Evolutionary conservation across 768 basidiomycete genomes (phyloP).

Genomic region (Suillus tomentosus): DNA sequence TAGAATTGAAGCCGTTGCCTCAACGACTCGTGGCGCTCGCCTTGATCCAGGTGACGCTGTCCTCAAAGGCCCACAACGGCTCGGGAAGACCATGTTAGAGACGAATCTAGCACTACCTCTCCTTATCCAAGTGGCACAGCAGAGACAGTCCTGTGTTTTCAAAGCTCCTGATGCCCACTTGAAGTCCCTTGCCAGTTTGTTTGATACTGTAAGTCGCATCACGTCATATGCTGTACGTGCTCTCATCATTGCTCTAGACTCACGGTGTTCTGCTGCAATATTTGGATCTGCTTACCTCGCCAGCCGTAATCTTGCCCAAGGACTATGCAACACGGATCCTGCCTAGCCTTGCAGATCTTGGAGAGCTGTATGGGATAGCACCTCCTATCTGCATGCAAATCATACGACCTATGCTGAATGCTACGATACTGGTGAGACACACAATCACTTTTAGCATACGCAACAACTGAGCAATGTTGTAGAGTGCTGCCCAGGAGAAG

Average conservation of each 20-base stretch:
- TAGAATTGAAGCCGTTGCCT: conserved; percentile 87
- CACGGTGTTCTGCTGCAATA: conserved; percentile 94
- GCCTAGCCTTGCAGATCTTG: conserved; percentile 75
- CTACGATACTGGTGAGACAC: conserved; percentile 55
- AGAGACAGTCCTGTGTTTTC: conserved; percentile 83
- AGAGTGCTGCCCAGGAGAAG: conserved; percentile 74
- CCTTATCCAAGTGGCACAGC: conserved; percentile 89
- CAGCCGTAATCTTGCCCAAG: conserved; percentile 62
- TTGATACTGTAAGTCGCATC: conserved; percentile 73
- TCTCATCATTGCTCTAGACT: conserved; percentile 53
- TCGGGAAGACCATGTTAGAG: conserved; percentile 67
- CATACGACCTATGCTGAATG: conserved; percentile 77
- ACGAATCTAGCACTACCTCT: conserved; percentile 82
- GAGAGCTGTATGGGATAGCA: conserved; percentile 75
- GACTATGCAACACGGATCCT: conserved; percentile 76
- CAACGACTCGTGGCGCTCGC: conserved; percentile 70
- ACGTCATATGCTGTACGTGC: conserved; percentile 17
- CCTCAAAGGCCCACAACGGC: conserved; percentile 65
- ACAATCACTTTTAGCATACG: conserved; percentile 4
- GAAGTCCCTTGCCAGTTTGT: conserved; percentile 85
- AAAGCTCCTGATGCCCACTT: conserved; percentile 73
- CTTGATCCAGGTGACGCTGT: conserved; percentile 65
- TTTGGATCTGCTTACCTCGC: conserved; percentile 80
- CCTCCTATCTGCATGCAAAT: conserved; percentile 94
- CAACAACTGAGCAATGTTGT: conserved; percentile 13